These are phyloP conservation scores for Xylaria longipes DNA, from an alignment of 495 filamentous ascomycete genomes.

Conservation along the genomic window DNA sequence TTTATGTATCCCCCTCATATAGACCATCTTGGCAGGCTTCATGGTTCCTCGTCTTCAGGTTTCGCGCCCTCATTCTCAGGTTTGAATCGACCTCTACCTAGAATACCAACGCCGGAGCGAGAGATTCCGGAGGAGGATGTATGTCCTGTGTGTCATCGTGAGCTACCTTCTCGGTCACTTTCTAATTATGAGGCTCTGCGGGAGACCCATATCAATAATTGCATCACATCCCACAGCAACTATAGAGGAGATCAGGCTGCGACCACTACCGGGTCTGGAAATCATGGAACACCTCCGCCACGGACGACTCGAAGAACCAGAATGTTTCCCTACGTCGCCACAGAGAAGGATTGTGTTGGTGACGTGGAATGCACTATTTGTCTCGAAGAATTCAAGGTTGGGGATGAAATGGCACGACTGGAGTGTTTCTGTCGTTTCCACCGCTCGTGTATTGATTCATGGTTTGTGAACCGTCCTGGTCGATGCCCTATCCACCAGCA, in stretches of 20 bases:
- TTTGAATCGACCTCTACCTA: conserved; percentile 36
- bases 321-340: conserved; percentile 74
- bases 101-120: conserved; percentile 37
- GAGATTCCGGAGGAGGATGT: conserved; percentile 80
- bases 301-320: conserved; percentile 49
- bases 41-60: conserved; percentile 29
- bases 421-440: conserved; percentile 97
- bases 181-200: conserved; percentile 66
- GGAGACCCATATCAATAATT: conserved; percentile 77
- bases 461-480: conserved; percentile 59
- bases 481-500: conserved; percentile 64
- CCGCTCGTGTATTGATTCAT: conserved; percentile 65
- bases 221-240: conserved; percentile 65
- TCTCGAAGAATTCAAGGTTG: conserved; percentile 92
- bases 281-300: conserved; percentile 35
- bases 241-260: conserved; percentile 37
- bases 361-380: conserved; percentile 92
- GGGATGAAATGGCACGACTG: conserved; percentile 79
- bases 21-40: conserved; percentile 33
- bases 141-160: conserved; percentile 84
- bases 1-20: conserved; percentile 33
- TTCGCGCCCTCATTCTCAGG: conserved; percentile 25
- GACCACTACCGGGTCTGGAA: conserved; percentile 17
- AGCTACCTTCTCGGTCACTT: conserved; percentile 70
- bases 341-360: conserved; percentile 88